Percentiles rank a stretch among this genome's conserved stretches.
phyloP scores from a whole-genome alignment of 352 stramenopile species.

The Pythium sp. region DNA sequence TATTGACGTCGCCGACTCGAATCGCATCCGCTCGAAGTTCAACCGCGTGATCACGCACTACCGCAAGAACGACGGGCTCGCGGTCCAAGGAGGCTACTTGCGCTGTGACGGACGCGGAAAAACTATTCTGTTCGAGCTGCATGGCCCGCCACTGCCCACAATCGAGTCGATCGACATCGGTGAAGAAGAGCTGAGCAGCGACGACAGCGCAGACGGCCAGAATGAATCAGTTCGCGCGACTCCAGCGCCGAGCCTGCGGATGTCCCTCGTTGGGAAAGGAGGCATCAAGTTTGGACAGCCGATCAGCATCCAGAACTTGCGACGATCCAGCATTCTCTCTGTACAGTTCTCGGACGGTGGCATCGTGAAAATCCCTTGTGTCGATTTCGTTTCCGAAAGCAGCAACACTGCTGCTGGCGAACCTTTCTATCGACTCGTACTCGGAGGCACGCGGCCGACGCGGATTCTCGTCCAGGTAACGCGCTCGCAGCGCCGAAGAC shows the following conservation, averaged over 20 bases:
- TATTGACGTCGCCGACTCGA: conserved; percentile 81
- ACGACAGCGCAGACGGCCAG: conserved; percentile 15
- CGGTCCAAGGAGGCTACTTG: conserved; percentile 66
- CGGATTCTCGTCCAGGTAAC: conserved; percentile 48
- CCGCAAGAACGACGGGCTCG: conserved; percentile 52
- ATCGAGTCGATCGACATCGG: conserved; percentile 55
- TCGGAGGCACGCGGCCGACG: conserved; percentile 48
- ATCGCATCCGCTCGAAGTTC: conserved; percentile 78
- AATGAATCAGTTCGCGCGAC: neutral
- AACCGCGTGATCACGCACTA: conserved; percentile 83
- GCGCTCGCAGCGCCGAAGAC: conserved; percentile 23
- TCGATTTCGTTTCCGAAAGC: conserved; percentile 37
- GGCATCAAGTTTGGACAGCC: conserved; percentile 36
- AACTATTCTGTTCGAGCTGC: conserved; percentile 68
- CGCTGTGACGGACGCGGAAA: conserved; percentile 76
- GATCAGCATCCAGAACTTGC: conserved; percentile 41
- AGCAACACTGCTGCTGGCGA: conserved; percentile 29
- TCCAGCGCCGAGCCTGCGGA: conserved; percentile 4
- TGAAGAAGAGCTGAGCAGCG: conserved; percentile 13
- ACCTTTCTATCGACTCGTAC: conserved; percentile 54
- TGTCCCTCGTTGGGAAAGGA: conserved; percentile 21
- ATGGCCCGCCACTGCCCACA: conserved; percentile 47
- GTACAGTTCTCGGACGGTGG: conserved; percentile 63
- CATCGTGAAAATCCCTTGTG: conserved; percentile 40
- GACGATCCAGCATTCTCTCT: conserved; percentile 42